Base-by-base conservation (phyloP, 192 early-diverging fungal genomes). In the Entophlyctis luteolus region DNA sequence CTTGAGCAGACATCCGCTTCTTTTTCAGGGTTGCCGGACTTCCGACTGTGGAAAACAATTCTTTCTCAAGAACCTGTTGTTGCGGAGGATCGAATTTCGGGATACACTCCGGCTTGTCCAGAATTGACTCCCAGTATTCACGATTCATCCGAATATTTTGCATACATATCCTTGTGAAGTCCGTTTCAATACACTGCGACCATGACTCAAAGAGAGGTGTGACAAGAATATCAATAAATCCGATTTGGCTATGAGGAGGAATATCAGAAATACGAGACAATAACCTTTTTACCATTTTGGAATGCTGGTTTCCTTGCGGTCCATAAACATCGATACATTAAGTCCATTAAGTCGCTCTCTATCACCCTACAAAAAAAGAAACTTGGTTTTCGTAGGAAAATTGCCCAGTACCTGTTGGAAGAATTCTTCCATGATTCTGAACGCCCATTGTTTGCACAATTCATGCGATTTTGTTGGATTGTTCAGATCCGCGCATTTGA, bases 291-390 rank as follows among this genome's bases (percentile, higher is more conserved):
- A 79, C 76, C 84, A 86, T 77, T 86, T 86, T 18, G 82, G 72
- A 47, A 86, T 77, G 48, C 80, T 81, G 32, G 80, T 80, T 47
- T 83, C 80, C 34, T 76, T 60, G 20, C 84, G 59, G 59, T 86
- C 84, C 82, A 84, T 84, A 59, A 86, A 86, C 70, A 79, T 83
- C 12, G 81, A 82, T 2, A 86, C 80, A 31, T 83, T 80, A 23
- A 86, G 34, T 6, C 84, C 84, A 8, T 79, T 52, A 22, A 70
- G 52, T 28, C 70, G 37, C 55, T 86, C 84, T 10, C 75, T 50
- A 48, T 86, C 84, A 18, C 84, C 83, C 77, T 84, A 53, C 33
- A 18, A 22, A 45, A 45, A 23, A 10, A 20, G 29, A 37, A 33
- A 38, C 29, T 22, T 32, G 38, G 38, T 33, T 39, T n/a, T 54